Evolutionary conservation across 2,329 filamentous ascomycete genomes (phyloP), one percentile per base, ranked within the genome.

Genomic region (Rugonectria rugulosa): DNA sequence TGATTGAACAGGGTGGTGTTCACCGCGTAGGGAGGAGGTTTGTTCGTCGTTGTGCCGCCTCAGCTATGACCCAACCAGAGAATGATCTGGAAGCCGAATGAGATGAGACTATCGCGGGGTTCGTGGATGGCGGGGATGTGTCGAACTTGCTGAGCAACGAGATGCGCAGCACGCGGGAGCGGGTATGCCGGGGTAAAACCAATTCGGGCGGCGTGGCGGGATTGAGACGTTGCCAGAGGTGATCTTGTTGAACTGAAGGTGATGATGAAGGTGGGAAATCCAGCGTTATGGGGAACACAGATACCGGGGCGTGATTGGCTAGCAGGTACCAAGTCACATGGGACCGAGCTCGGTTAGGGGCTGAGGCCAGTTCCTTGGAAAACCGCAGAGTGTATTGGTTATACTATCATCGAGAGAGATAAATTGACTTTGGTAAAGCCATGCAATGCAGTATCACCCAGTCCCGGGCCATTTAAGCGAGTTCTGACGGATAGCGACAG

Each of bases 191-290:
- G 60, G 52, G 47, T 43, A 52, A 49, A 42, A 41, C 31, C 65
- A 68, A 68, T 65, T 62, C 62, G 56, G 38, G 55, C 50, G 43
- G 43, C 36, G 51, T 57, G 55, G 58, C 43, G 54, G 62, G 36
- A 59, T 59, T 62, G 61, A 44, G 57, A 50, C 34, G 61, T 65
- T 63, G 57, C 43, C 40, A 55, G 54, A 59, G 48, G 45, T 40
- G 49, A 51, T 49, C 60, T 56, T 29, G 58, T 47, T 52, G 45
- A 58, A 51, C 46, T 53, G 54, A 38, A 56, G 50, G 45, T 64
- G 63, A 41, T 61, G 61, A 57, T 63, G 55, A 53, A 65, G 53
- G 60, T 65, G 65, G 65, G 65, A 68, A 61, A 54, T 50, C 19
- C 53, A 57, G 57, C 62, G 51, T 43, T 51, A 49, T 64, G 44